These are phyloP conservation scores for Plasmodium ovale DNA, from an alignment of 169 alveolate species.

Conservation along the genomic window DNA sequence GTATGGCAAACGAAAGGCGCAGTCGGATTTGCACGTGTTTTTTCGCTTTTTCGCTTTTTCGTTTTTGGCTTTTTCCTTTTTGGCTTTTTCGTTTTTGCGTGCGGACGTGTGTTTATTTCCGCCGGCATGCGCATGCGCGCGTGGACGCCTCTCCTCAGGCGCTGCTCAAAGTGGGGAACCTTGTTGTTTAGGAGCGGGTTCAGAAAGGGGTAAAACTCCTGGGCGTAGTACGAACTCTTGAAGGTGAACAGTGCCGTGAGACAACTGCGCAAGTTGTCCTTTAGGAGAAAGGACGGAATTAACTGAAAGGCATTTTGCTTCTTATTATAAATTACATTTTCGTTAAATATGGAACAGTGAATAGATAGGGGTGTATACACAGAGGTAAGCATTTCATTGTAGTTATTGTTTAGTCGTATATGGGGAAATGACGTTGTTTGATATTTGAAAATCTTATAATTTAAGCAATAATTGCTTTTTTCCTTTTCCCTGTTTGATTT, in stretches of 20 bases:
- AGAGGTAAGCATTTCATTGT: constrained; percentile 37
- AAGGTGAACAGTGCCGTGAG: constrained; percentile 61
- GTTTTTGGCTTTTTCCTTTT: too few species aligned
- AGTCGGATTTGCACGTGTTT: too few species aligned
- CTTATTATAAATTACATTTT: constrained; percentile 67
- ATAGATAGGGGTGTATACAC: constrained; percentile 63
- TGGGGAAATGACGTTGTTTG: constrained; percentile 73
- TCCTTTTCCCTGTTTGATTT: constrained; percentile 30
- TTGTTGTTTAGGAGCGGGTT: constrained; percentile 67
- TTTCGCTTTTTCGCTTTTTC: too few species aligned
- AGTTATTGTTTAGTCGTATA: constrained; percentile 51
- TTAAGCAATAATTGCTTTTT: constrained; percentile 66
- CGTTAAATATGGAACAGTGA: constrained; percentile 69
- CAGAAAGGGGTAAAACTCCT: constrained; percentile 67
- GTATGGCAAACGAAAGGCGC: too few species aligned
- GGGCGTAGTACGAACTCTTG: constrained; percentile 65
- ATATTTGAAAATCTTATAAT: constrained; percentile 72
- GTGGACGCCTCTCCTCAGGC: too few species aligned
- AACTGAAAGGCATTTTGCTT: constrained; percentile 43
- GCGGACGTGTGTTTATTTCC: too few species aligned
- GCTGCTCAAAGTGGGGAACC: too few species aligned
- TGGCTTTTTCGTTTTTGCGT: too few species aligned
- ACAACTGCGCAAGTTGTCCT: constrained; percentile 62
- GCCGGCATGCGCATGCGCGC: too few species aligned
- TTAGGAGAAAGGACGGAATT: constrained; percentile 55